Percentiles rank a stretch among this genome's conserved stretches.
phyloP scores from a whole-genome alignment of 108 stramenopile genomes.

The Fistulifera pelliculosa region DNA sequence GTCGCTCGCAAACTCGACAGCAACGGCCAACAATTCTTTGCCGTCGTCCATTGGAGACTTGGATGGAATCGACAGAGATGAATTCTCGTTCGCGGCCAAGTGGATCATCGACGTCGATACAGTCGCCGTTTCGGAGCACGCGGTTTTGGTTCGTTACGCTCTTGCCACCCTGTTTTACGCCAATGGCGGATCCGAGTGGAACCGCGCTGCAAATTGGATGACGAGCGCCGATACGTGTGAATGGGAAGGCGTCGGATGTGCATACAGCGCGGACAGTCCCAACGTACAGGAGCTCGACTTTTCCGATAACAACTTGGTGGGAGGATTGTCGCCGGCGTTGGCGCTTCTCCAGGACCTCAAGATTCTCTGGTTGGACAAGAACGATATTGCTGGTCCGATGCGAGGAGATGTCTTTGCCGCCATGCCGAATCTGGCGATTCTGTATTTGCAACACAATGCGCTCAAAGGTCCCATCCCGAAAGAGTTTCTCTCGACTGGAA shows the following conservation, averaged over 20 bases:
- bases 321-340: constrained; percentile 21
- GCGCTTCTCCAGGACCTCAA: constrained; percentile 6
- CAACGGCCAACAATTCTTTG: not conserved
- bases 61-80: constrained; percentile 1
- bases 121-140: not conserved
- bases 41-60: not conserved
- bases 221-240: constrained; percentile 24
- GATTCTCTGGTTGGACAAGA: constrained; percentile 13
- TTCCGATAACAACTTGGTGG: constrained; percentile 23
- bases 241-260: constrained; percentile 28
- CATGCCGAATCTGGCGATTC: constrained; percentile 17
- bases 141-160: constrained; percentile 19
- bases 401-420: constrained; percentile 13
- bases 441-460: constrained; percentile 32
- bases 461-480: constrained; percentile 28
- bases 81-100: constrained; percentile 5
- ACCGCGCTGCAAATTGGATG: constrained; percentile 23
- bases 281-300: constrained; percentile 14
- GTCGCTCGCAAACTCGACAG: not conserved
- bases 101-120: constrained; percentile 16
- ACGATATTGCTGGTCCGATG: constrained; percentile 12
- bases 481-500: constrained; percentile 16
- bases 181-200: constrained; percentile 27
- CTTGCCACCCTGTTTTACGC: constrained; percentile 28
- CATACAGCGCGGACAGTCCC: not conserved